Base-by-base conservation (phyloP, 495 filamentous ascomycete species). In the Cercophora samala region DNA sequence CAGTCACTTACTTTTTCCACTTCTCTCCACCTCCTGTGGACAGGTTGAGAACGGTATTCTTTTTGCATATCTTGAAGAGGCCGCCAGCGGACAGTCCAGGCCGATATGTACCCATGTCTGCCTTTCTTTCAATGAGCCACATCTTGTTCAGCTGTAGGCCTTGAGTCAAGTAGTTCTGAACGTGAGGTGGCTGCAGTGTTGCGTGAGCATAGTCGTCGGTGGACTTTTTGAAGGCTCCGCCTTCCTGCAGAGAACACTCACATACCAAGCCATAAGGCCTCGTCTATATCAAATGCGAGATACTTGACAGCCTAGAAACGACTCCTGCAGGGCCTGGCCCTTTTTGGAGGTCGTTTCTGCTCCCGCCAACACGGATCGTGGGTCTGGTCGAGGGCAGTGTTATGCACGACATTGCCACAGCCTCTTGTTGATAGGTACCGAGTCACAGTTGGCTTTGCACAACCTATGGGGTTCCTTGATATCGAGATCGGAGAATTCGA, bases 1-100 rank as follows among this genome's bases (percentile, higher is more conserved):
- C 69, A 72, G 73, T 75, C 73, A 75, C 53, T 56, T 56, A 8
- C 21, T 26, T 32, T 18, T 24, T 68, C 37, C 37, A 46, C 37
- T 46, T 46, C 37, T 13, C 37, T 46, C 37, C 13, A 46, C 37
- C 11, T 13, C 0, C 2, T 13, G 5, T 17, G 37, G 15, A 46
- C 3, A 46, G 37, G 37, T 1, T 46, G 37, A 46, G 37, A 46
- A 46, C 11, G 37, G 37, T 13, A 46, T 46, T n/a, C 6, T 18
- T 46, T 17, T 46, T 46, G 37, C 2, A 0, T 17, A 9, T 46
- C 11, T 46, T 3, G 5, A 46, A 8, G 37, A 46, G 13, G 37
- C 37, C 37, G 6, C 37, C 37, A 9, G 6, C 11, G 15, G 15
- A 32, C 29, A 11, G 37, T 46, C 15, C 9, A 46, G 37, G 2